Evolutionary conservation across 1,284 basidiomycete genomes (phyloP).

Genomic region (Calocybe gambosa): DNA sequence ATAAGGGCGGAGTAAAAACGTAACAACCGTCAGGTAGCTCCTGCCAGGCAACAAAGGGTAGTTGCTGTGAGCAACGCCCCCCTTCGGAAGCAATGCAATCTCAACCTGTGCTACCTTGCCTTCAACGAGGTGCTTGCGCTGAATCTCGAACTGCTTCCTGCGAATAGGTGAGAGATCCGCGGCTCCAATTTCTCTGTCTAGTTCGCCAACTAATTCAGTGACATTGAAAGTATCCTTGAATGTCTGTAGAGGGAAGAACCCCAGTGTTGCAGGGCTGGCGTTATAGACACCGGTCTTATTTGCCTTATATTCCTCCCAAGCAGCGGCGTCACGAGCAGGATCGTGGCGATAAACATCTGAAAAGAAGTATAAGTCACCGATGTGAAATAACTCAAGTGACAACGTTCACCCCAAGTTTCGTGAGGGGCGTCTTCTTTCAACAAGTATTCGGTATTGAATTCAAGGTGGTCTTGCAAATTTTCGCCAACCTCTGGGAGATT

Average conservation of each 20-base stretch:
- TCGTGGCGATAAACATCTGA: conserved; percentile 13
- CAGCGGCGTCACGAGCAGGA: conserved; percentile 6
- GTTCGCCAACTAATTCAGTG: conserved; percentile 10
- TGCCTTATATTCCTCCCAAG: conserved; percentile 11
- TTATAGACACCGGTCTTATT: conserved; percentile 13
- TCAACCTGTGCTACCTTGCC: conserved; percentile 9
- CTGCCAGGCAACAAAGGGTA: conserved; percentile 11
- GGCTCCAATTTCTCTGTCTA: conserved; percentile 11
- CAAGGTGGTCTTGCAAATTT: conserved; percentile 9
- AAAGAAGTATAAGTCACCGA: background rate
- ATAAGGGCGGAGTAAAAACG: conserved; percentile 8
- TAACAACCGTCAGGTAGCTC: conserved; percentile 12
- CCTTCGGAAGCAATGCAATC: conserved; percentile 6
- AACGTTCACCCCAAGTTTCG: conserved; percentile 10
- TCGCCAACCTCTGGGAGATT: conserved; percentile 10
- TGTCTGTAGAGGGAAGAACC: conserved; percentile 14
- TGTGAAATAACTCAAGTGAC: background rate
- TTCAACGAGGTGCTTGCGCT: conserved; percentile 9
- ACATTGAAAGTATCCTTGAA: conserved; percentile 14
- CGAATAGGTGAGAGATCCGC: conserved; percentile 12
- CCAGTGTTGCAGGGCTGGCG: conserved; percentile 10
- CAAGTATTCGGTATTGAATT: conserved; percentile 11
- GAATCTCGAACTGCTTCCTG: conserved; percentile 14
- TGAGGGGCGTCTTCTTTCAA: conserved; percentile 13
- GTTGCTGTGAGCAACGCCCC: conserved; percentile 5